Conservation (phyloP, 805 yeast genomes). For the Monosporozyma aquatica region DNA sequence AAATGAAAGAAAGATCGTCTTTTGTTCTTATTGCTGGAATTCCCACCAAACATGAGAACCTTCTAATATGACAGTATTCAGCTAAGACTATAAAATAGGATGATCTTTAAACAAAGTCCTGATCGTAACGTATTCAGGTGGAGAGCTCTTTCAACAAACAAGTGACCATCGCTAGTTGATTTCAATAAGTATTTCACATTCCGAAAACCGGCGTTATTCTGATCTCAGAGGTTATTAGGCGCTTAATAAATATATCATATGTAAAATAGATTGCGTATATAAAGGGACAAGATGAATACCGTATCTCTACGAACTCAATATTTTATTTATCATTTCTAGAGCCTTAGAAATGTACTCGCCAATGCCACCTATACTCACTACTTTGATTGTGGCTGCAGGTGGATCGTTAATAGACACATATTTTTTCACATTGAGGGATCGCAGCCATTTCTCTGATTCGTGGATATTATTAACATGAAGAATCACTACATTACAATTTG, state of each 20-base stretch:
- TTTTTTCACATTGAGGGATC: constrained; percentile 16
- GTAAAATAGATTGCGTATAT: not conserved
- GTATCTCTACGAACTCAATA: constrained; percentile 6
- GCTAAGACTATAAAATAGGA: too few relatives aligned
- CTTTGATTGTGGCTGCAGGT: constrained; percentile 27
- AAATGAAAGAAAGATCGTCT: constrained; percentile 17
- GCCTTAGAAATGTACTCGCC: constrained; percentile 27
- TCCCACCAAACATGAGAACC: constrained; percentile 13
- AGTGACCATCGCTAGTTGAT: too few relatives aligned
- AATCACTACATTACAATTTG: constrained; percentile 29
- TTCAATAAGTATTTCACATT: too few relatives aligned
- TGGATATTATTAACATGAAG: constrained; percentile 28
- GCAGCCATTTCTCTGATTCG: constrained; percentile 28
- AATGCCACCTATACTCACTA: constrained; percentile 28
- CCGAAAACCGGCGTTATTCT: too few relatives aligned
- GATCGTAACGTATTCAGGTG: too few relatives aligned
- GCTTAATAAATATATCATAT: too few relatives aligned
- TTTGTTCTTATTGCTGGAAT: constrained; percentile 10
- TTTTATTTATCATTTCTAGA: constrained; percentile 14
- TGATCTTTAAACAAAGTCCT: too few relatives aligned
- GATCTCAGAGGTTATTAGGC: too few relatives aligned
- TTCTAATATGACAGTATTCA: not conserved
- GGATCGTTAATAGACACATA: constrained; percentile 18
- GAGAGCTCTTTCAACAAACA: too few relatives aligned
- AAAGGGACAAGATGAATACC: too few relatives aligned